Evolutionary conservation across 1,139 yeast genomes (phyloP).

Genomic region (Debaryomyces udenii): DNA sequence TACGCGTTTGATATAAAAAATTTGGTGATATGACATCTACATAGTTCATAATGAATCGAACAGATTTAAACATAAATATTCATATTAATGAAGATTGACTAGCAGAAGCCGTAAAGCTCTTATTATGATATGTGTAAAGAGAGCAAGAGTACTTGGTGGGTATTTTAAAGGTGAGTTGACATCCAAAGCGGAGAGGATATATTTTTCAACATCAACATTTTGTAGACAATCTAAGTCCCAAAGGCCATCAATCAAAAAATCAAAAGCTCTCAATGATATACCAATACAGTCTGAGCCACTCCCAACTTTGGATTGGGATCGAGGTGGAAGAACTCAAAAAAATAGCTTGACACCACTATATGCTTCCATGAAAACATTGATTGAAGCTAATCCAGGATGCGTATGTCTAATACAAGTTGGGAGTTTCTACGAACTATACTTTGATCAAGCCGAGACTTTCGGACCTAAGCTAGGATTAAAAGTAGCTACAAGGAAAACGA

Average conservation of each 20-base stretch:
- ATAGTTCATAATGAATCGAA: too few species aligned
- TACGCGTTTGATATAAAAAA: conserved; percentile 5
- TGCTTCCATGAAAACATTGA: conserved; percentile 36
- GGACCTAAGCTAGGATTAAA: conserved; percentile 72
- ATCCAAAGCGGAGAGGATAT: neutral
- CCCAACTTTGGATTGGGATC: conserved; percentile 35
- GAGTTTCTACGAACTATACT: conserved; percentile 85
- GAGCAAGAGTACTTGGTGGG: neutral
- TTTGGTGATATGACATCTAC: neutral
- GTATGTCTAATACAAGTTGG: conserved; percentile 83
- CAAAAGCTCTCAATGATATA: conserved; percentile 1
- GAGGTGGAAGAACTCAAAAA: conserved; percentile 42
- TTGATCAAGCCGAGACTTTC: conserved; percentile 78
- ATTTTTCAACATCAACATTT: neutral
- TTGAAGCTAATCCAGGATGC: conserved; percentile 55
- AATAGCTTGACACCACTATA: conserved; percentile 40
- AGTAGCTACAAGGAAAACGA: conserved; percentile 44
- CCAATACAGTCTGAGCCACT: neutral
- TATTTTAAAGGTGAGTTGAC: neutral
- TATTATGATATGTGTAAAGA: conserved; percentile 1
- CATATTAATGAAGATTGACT: too few species aligned
- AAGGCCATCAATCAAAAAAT: neutral
- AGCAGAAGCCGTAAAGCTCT: too few species aligned
- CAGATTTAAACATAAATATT: too few species aligned
- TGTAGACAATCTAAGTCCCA: neutral